Base-by-base conservation (phyloP, 139 green algal species). In the Mychonastes homosphaera region DNA sequence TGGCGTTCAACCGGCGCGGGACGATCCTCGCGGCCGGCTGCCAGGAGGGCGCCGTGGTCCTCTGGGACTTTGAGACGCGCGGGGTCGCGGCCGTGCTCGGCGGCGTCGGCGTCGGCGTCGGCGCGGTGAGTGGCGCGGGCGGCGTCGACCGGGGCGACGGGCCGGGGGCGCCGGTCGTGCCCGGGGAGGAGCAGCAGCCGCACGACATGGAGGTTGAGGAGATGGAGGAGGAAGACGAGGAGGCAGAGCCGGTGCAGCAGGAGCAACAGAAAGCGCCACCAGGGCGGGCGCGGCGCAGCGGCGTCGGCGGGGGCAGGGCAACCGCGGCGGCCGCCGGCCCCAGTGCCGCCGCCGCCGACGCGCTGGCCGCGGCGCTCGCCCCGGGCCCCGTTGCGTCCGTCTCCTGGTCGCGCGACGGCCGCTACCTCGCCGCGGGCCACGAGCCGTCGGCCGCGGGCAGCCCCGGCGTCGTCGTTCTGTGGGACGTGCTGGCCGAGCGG, bases 61-160 rank as follows among this genome's bases (percentile, higher is more conserved):
- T 96, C 0, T 97, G 80, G 82, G 84, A 95, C 67, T 89, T 84
- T 56, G 77, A 87, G 36, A 95, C 88, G 0, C 64, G 85, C 0
- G 76, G 81, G 18, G 69, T 91, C 0, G 85, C 79, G 0, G 56
- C 68, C 5, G 36, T 57, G 34, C 60, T 64, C 13, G 6, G 39
- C 7, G 61, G 63, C 3, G 72, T 87, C 64, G 70, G 39, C 71
- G 75, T 63, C 54, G 63, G 5, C 13, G 16, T 53, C 13, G 15
- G 12, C 33, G 13, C 8, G 39, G 18, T 40, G 49, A 2, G 18
- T 53, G n/a, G 49, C 23, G 19, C 5, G 3, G 53, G 39, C 3
- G 24, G 8, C 35, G 53, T 26, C 30, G n/a, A n/a, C n/a, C n/a
- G n/a, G n/a, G n/a, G n/a, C n/a, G n/a, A n/a, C n/a, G n/a, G n/a